Evolutionary conservation across 73 alveolate species (phyloP).

Genomic region (Tetrahymena thermophila): DNA sequence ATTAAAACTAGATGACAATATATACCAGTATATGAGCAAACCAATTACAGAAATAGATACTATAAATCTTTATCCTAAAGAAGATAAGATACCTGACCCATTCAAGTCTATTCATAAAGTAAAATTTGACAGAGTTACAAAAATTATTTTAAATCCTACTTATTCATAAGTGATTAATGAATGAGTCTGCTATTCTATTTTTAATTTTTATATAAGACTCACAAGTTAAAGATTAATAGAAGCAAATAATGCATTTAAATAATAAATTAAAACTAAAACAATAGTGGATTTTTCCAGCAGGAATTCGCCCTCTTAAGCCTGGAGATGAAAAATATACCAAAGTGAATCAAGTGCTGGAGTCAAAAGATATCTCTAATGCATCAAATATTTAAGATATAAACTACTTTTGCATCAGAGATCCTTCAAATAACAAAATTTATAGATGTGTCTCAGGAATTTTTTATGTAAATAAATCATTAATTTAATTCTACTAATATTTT

Average conservation of each 20-base stretch:
- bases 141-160: background rate
- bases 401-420: background rate
- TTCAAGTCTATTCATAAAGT: background rate
- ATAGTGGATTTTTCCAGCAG: background rate
- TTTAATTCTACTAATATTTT: background rate
- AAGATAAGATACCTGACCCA: background rate
- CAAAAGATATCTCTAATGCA: background rate
- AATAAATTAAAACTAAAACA: background rate
- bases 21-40: background rate
- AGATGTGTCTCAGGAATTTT: background rate
- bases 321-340: background rate
- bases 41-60: background rate
- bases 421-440: background rate
- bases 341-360: background rate
- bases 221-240: background rate
- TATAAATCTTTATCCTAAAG: background rate
- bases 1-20: background rate
- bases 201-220: too few relatives aligned
- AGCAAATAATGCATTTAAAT: background rate
- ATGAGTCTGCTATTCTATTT: background rate
- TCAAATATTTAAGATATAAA: background rate
- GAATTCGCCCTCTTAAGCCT: background rate
- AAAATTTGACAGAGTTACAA: background rate
- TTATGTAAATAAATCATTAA: background rate
- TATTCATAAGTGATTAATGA: background rate